Evolutionary conservation across 768 basidiomycete genomes (phyloP), one percentile per base, ranked within the genome.

Genomic region (Steccherinum ochraceum): DNA sequence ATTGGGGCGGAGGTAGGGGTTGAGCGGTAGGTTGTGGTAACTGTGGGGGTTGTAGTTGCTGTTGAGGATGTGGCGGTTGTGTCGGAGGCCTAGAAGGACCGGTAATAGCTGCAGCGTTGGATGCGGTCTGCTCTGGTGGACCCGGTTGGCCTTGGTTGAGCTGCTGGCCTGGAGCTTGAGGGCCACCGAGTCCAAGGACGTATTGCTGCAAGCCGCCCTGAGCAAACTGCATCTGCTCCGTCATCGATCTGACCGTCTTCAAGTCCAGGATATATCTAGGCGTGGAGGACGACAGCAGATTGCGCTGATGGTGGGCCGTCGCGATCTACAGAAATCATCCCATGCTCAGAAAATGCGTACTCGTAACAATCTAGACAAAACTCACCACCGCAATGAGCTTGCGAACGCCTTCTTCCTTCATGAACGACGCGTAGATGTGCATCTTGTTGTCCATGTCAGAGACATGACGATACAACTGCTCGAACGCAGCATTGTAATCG

Each of bases 361-460:
- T 24, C 27, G 4, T 10, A 26, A 57, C n/a, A n/a, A n/a, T n/a
- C n/a, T n/a, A n/a, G 45, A 46, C 23, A 46, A 68, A 1, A 56
- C 83, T 52, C 58, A 86, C 86, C 48, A 84, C 81, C 12, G 69
- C 62, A 27, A 83, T 68, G 24, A 79, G 62, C 63, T 68, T 78
- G 60, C 70, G 75, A 46, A 85, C 68, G 41, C 66, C 39, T 0
- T 76, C 77, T 12, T 80, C 78, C 39, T 68, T 69, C 59, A 74
- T 77, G 44, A 79, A 57, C 41, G 81, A 62, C 19, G 72, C 58
- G 48, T 75, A 71, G 66, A 78, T 64, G 2, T 70, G 69, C 13
- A 88, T 64, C 56, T 73, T 80, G 27, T 51, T 42, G 3, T 86
- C 80, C 20, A 83, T 63, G 0, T 84, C 81, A 12, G 45, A 42